phyloP scores from a whole-genome alignment of 352 stramenopile genomes.

The Phytophthora lateralis region DNA sequence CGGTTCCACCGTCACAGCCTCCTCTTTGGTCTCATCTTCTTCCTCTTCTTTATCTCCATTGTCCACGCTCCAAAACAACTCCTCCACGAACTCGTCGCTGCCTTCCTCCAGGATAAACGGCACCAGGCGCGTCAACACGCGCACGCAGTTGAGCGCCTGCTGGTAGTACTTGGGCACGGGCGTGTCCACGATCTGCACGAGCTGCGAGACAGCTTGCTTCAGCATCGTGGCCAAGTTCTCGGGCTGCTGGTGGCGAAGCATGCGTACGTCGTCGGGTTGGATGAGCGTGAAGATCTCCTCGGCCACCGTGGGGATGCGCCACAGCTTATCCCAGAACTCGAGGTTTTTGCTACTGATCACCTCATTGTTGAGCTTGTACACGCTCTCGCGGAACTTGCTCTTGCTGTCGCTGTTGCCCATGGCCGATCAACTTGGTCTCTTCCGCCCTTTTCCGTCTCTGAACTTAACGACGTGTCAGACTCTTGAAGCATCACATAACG shows the following conservation, averaged over 20 bases:
- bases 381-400: constrained; percentile 91
- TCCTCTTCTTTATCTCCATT: constrained; percentile 22
- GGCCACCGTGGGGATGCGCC: constrained; percentile 86
- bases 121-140: constrained; percentile 81
- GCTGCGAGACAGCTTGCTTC: constrained; percentile 74
- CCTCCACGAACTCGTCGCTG: constrained; percentile 80
- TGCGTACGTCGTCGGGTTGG: constrained; percentile 88
- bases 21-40: constrained; percentile 51
- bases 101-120: constrained; percentile 86
- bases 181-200: constrained; percentile 88
- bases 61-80: constrained; percentile 80
- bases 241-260: constrained; percentile 85
- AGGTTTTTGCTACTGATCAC: constrained; percentile 85
- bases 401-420: constrained; percentile 92
- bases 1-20: constrained; percentile 29
- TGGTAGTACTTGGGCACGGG: constrained; percentile 89
- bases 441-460: background rate
- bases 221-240: constrained; percentile 87
- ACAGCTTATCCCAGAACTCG: constrained; percentile 92
- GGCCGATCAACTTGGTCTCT: background rate
- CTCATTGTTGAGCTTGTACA: constrained; percentile 92
- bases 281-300: constrained; percentile 92
- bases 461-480: constrained; percentile 7
- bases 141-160: constrained; percentile 86
- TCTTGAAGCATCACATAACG: constrained; percentile 15